Evolutionary conservation across 2,329 filamentous ascomycete genomes (phyloP).

Genomic region (Sclerotiophoma versabilis): DNA sequence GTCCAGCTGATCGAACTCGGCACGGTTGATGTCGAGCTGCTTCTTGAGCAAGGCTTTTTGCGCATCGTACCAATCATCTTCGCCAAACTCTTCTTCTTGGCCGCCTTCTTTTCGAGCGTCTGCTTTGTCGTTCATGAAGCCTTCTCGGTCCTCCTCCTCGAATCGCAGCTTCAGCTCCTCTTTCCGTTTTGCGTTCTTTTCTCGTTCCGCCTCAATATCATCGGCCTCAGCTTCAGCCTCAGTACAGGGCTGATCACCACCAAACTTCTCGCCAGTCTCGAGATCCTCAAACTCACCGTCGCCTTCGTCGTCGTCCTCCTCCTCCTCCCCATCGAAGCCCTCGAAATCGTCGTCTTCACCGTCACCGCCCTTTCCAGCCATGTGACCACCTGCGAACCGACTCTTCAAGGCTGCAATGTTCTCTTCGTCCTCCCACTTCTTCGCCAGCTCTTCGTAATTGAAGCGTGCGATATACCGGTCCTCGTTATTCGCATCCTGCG

Average conservation of each 20-base stretch:
- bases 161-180: constrained; percentile 94
- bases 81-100: constrained; percentile 79
- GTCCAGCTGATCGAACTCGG: constrained; percentile 89
- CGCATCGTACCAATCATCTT: constrained; percentile 98
- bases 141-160: constrained; percentile 97
- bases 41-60: constrained; percentile 96
- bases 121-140: constrained; percentile 88
- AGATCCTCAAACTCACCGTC: constrained; percentile 87
- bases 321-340: constrained; percentile 65
- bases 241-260: constrained; percentile 49
- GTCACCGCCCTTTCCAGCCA: constrained; percentile 55
- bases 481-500: constrained; percentile 63
- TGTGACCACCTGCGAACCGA: constrained; percentile 76
- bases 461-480: constrained; percentile 80
- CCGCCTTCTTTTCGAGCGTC: constrained; percentile 73
- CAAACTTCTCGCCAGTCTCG: constrained; percentile 73
- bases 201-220: constrained; percentile 83
- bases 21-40: constrained; percentile 94
- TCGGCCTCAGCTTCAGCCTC: constrained; percentile 56
- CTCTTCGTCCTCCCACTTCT: constrained; percentile 83
- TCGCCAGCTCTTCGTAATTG: constrained; percentile 80
- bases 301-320: constrained; percentile 67
- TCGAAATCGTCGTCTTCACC: constrained; percentile 58
- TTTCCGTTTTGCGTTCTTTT: constrained; percentile 88
- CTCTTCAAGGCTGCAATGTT: constrained; percentile 76